Percentiles rank a stretch among this genome's conserved stretches.
Evolutionary conservation across 1,139 yeast genomes (phyloP).

Genomic region (Nematodospora anomalae): DNA sequence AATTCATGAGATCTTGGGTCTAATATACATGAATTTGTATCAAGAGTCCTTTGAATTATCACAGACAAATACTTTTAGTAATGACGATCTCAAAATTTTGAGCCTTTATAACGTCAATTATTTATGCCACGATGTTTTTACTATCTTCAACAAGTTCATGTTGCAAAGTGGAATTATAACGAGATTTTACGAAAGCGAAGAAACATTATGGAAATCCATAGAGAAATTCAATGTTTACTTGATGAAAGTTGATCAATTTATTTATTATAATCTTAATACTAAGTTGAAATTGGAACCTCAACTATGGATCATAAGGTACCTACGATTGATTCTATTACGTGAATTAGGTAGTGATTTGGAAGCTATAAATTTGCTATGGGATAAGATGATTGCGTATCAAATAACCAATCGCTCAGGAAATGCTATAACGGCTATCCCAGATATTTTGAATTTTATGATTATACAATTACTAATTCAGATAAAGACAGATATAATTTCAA

Average conservation of each 20-base stretch:
- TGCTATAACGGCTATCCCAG: constrained; percentile 29
- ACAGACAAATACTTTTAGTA: constrained; percentile 31
- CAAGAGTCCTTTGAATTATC: constrained; percentile 39
- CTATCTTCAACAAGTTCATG: constrained; percentile 45
- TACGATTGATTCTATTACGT: constrained; percentile 55
- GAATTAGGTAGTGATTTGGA: constrained; percentile 54
- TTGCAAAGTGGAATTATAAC: constrained; percentile 37
- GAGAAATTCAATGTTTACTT: constrained; percentile 49
- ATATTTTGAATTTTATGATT: constrained; percentile 49
- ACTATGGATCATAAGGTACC: constrained; percentile 68
- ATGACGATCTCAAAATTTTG: constrained; percentile 36
- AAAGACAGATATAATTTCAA: constrained; percentile 46
- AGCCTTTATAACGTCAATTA: constrained; percentile 40
- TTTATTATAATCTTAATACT: constrained; percentile 43
- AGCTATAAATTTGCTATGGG: constrained; percentile 54
- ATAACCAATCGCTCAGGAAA: constrained; percentile 11
- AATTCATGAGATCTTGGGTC: constrained; percentile 65
- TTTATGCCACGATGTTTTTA: constrained; percentile 47
- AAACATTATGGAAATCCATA: constrained; percentile 39
- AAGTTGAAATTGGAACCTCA: constrained; percentile 58
- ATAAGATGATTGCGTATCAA: constrained; percentile 47
- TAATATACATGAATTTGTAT: constrained; percentile 52
- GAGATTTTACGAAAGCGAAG: constrained; percentile 45
- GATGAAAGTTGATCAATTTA: constrained; percentile 49
- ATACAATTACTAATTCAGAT: constrained; percentile 53